Conservation (phyloP, 2,329 filamentous ascomycete genomes). For the Botrytis galanthina region DNA sequence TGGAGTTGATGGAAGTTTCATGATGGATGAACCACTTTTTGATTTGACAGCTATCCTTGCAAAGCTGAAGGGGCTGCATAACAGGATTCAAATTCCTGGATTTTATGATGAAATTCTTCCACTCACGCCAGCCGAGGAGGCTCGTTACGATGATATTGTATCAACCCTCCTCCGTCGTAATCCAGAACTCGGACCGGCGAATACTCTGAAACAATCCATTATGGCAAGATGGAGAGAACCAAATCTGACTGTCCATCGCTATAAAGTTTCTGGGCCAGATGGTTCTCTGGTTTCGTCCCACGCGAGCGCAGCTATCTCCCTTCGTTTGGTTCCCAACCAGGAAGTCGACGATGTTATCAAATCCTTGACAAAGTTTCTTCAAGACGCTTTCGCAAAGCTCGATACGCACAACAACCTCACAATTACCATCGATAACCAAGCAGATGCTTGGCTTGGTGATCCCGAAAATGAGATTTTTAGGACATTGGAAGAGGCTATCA, state of each 20-base stretch:
- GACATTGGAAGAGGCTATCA: slow-evolving; percentile 80
- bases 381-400: slow-evolving; percentile 68
- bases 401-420: slow-evolving; percentile 78
- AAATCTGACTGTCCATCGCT: slow-evolving; percentile 88
- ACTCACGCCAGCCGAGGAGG: slow-evolving; percentile 71
- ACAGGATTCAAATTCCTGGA: slow-evolving; percentile 77
- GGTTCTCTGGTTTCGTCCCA: slow-evolving; percentile 88
- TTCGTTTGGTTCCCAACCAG: slow-evolving; percentile 92
- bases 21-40: slow-evolving; percentile 87
- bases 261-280: slow-evolving; percentile 89
- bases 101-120: slow-evolving; percentile 86
- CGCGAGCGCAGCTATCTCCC: slow-evolving; percentile 82
- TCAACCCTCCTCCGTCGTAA: slow-evolving; percentile 71
- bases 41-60: slow-evolving; percentile 83
- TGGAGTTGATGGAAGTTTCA: slow-evolving; percentile 90
- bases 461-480: slow-evolving; percentile 87
- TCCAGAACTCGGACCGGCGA: slow-evolving; percentile 56
- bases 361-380: slow-evolving; percentile 64
- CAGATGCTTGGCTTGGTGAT: slow-evolving; percentile 94
- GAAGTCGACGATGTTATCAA: slow-evolving; percentile 75
- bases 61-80: slow-evolving; percentile 76
- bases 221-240: slow-evolving; percentile 96
- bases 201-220: slow-evolving; percentile 75
- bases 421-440: slow-evolving; percentile 85
- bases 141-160: slow-evolving; percentile 81